These are phyloP conservation scores for Wickerhamiella pararugosa DNA, from an alignment of 1,139 yeast species.

Conservation along the genomic window DNA sequence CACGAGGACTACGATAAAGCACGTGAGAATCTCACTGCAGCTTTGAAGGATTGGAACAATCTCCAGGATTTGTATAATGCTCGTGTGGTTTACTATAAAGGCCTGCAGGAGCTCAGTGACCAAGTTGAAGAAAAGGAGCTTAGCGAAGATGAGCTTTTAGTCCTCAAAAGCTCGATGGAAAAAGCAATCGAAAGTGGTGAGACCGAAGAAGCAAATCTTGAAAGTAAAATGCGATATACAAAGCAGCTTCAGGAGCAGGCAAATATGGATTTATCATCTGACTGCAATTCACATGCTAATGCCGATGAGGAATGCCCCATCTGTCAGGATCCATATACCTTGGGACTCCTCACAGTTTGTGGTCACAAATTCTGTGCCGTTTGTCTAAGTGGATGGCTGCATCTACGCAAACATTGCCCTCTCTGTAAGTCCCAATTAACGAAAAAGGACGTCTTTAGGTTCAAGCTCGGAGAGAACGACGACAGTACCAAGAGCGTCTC, in stretches of 20 bases:
- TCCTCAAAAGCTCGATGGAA: slow-evolving; percentile 8
- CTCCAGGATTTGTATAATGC: slow-evolving; percentile 53
- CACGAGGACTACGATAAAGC: not conserved
- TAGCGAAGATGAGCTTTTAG: slow-evolving; percentile 9
- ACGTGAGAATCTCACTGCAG: not conserved
- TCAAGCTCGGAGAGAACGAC: slow-evolving; percentile 16
- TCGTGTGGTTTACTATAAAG: slow-evolving; percentile 66
- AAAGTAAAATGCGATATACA: slow-evolving; percentile 4
- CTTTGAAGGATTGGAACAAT: slow-evolving; percentile 25
- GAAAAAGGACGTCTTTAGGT: slow-evolving; percentile 39
- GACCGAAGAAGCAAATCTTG: not conserved
- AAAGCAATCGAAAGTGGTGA: slow-evolving; percentile 4
- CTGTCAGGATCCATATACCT: slow-evolving; percentile 51
- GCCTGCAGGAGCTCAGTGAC: slow-evolving; percentile 75
- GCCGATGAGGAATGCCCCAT: slow-evolving; percentile 41
- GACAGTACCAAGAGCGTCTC: slow-evolving; percentile 1
- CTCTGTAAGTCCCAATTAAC: slow-evolving; percentile 46
- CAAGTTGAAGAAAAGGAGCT: slow-evolving; percentile 35
- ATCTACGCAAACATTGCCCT: slow-evolving; percentile 45
- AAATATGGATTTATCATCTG: not conserved
- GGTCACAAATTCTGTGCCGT: slow-evolving; percentile 80
- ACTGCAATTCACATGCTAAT: slow-evolving; percentile 8
- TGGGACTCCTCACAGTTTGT: slow-evolving; percentile 72
- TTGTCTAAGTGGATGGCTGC: slow-evolving; percentile 63
- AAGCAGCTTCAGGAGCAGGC: slow-evolving; percentile 10